Evolutionary conservation across 441 rosid species (phyloP).

Genomic region (Syzygium malaccense): DNA sequence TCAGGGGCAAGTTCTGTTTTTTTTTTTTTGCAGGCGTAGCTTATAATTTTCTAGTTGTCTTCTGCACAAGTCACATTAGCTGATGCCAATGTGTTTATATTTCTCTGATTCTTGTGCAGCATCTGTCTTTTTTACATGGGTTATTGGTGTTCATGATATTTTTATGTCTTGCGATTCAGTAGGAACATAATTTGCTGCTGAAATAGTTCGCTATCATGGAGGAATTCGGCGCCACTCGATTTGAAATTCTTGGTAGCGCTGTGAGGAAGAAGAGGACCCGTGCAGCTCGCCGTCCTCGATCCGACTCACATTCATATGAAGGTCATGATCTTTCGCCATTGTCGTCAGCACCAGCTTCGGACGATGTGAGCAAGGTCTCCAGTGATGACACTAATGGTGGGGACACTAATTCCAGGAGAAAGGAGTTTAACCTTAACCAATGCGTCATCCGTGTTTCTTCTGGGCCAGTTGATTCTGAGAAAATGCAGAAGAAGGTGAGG

Average conservation of each 20-base stretch:
- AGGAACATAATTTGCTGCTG: conserved; percentile 1
- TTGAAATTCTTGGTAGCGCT: conserved; percentile 29
- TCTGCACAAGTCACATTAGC: not conserved
- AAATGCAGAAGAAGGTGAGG: conserved; percentile 12
- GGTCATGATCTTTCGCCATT: conserved; percentile 22
- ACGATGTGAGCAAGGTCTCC: conserved; percentile 45
- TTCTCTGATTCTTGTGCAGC: not conserved
- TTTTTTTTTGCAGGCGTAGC: not conserved
- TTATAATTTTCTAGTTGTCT: not conserved
- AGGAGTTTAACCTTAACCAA: conserved; percentile 71
- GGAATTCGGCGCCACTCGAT: conserved; percentile 24
- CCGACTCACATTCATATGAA: conserved; percentile 37
- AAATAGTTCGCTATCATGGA: conserved; percentile 36
- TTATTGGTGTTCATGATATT: not conserved
- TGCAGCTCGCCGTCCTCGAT: conserved; percentile 57
- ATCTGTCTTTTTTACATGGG: not conserved
- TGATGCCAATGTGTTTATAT: not conserved
- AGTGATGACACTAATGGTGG: conserved; percentile 55
- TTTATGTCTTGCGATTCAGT: not conserved
- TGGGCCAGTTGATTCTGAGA: conserved; percentile 20
- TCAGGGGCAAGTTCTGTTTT: not conserved
- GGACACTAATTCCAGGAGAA: conserved; percentile 44
- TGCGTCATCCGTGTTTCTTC: conserved; percentile 39
- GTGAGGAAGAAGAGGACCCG: conserved; percentile 71
- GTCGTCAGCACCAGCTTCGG: conserved; percentile 35